phyloP scores from a whole-genome alignment of 768 basidiomycete species.

The Asterophora parasitica region DNA sequence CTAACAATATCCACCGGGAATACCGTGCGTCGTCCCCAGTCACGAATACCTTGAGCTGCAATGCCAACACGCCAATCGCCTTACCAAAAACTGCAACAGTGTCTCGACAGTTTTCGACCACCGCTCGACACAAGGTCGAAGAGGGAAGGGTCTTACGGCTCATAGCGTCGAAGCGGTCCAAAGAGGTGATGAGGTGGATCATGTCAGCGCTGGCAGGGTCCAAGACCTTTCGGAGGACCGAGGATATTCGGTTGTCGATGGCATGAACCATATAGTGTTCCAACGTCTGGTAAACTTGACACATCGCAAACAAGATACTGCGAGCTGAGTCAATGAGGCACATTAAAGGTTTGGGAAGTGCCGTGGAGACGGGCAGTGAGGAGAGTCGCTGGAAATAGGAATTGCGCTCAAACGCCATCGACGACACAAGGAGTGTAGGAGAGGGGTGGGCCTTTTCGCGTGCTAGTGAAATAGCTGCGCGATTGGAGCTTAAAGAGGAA shows the following conservation, averaged over 20 bases:
- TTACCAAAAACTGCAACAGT: slow-evolving; percentile 81
- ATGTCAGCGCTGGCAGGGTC: slow-evolving; percentile 82
- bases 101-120: slow-evolving; percentile 82
- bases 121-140: slow-evolving; percentile 63
- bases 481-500: slow-evolving; percentile 26
- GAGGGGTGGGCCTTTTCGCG: slow-evolving; percentile 24
- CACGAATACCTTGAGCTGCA: slow-evolving; percentile 77
- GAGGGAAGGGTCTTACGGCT: slow-evolving; percentile 68
- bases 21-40: slow-evolving; percentile 80
- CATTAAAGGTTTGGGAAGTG: slow-evolving; percentile 66
- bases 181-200: slow-evolving; percentile 75
- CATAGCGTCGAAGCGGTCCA: slow-evolving; percentile 87
- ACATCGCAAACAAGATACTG: slow-evolving; percentile 86
- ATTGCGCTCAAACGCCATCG: slow-evolving; percentile 76
- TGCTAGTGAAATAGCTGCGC: slow-evolving; percentile 19
- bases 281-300: slow-evolving; percentile 86
- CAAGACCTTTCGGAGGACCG: slow-evolving; percentile 77
- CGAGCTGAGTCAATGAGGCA: slow-evolving; percentile 83
- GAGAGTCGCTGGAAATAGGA: slow-evolving; percentile 95
- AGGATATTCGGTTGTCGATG: slow-evolving; percentile 76
- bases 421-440: slow-evolving; percentile 39
- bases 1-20: slow-evolving; percentile 78
- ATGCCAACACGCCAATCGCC: slow-evolving; percentile 75
- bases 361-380: slow-evolving; percentile 60
- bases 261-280: slow-evolving; percentile 84